Conservation (phyloP, 192 early-diverging fungal genomes). For the Gamsiella multidivaricata region DNA sequence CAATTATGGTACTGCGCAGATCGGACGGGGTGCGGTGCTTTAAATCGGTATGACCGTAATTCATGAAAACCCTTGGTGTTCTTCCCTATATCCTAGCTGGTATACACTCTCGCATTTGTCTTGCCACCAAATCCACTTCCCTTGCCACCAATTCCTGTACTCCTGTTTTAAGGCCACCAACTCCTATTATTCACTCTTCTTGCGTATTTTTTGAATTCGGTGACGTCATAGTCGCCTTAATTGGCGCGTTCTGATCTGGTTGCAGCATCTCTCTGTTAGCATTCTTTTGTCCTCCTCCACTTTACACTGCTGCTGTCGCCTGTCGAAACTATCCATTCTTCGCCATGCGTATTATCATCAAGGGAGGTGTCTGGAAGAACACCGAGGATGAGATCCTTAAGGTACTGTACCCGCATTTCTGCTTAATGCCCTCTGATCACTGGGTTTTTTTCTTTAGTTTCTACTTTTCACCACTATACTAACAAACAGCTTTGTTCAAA, state of each 20-base stretch:
- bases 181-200: too few relatives aligned
- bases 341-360: slow-evolving; percentile 73
- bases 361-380: slow-evolving; percentile 99
- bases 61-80: neutral
- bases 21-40: slow-evolving; percentile 4
- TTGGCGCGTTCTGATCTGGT: too few relatives aligned
- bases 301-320: neutral
- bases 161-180: too few relatives aligned
- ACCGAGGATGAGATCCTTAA: slow-evolving; percentile 98
- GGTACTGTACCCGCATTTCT: slow-evolving; percentile 38
- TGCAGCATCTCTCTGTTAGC: too few relatives aligned
- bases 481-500: neutral
- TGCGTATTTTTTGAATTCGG: too few relatives aligned
- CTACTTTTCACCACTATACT: neutral
- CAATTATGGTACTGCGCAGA: neutral
- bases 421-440: too few relatives aligned
- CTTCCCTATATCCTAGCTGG: too few relatives aligned
- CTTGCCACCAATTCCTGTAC: too few relatives aligned
- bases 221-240: too few relatives aligned
- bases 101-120: too few relatives aligned
- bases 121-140: too few relatives aligned
- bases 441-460: neutral
- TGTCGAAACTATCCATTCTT: neutral
- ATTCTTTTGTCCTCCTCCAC: neutral
- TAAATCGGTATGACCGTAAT: slow-evolving; percentile 1